Conservation (phyloP, 2,329 filamentous ascomycete species). For the Lecanicillium sp. region DNA sequence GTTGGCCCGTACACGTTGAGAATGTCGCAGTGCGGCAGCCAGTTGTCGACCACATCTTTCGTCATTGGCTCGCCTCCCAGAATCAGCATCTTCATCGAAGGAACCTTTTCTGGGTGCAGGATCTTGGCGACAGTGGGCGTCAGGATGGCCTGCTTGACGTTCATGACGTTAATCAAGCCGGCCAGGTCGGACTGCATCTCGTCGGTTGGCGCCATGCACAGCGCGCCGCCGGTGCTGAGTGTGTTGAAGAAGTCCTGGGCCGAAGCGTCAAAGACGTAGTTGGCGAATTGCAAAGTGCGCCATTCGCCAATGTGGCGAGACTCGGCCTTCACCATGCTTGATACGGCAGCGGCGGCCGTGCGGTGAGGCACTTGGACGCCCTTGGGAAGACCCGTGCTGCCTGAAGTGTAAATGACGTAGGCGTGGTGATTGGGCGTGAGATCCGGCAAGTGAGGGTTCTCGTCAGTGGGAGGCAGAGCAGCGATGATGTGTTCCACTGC, state of each 20-base stretch:
- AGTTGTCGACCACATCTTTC: constrained; percentile 5
- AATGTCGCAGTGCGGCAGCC: constrained; percentile 8
- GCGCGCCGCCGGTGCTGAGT: constrained; percentile 8
- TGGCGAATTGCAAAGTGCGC: constrained; percentile 12
- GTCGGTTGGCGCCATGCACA: constrained; percentile 12
- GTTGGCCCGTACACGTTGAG: constrained; percentile 15
- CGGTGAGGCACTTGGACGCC: constrained; percentile 4
- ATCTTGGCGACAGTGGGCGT: constrained; percentile 10
- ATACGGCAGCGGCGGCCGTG: background rate
- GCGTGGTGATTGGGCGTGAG: background rate
- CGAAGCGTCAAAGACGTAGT: constrained; percentile 12
- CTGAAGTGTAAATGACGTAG: constrained; percentile 13
- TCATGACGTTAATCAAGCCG: constrained; percentile 6
- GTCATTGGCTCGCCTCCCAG: constrained; percentile 9
- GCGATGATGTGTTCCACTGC: background rate
- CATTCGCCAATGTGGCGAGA: background rate
- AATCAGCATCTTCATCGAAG: constrained; percentile 8
- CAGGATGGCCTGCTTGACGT: constrained; percentile 6
- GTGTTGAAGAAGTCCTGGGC: constrained; percentile 9
- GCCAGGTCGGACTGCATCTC: constrained; percentile 7
- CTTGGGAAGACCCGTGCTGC: constrained; percentile 13
- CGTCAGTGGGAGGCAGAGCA: background rate
- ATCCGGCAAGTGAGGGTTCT: background rate
- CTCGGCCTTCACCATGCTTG: background rate
- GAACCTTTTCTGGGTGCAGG: constrained; percentile 8